A percentile compares a stretch with the other conserved stretches of the same genome.
These are phyloP conservation scores for Ogataea trehalophila DNA, from an alignment of 805 yeast genomes.

Conservation along the genomic window DNA sequence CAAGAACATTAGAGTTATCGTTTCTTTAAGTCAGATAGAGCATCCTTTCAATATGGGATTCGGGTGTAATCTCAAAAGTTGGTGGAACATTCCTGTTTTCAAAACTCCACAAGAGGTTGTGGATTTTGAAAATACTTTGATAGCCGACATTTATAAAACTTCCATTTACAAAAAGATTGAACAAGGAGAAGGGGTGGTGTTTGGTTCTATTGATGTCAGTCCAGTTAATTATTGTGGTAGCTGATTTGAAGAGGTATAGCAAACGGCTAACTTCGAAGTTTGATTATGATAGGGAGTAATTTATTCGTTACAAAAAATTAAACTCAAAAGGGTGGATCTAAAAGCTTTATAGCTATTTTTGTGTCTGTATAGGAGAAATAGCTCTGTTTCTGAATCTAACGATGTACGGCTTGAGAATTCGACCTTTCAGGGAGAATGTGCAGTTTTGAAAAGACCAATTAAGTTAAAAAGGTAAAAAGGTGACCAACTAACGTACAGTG, in stretches of 20 bases:
- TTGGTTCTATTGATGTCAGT: conserved; percentile 15
- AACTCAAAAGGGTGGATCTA: too few species aligned
- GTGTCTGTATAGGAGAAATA: too few species aligned
- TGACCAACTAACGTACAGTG: too few species aligned
- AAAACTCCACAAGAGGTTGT: conserved; percentile 14
- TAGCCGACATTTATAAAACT: conserved; percentile 22
- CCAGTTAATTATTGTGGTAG: conserved; percentile 1
- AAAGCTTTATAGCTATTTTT: too few species aligned
- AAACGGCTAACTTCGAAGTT: too few species aligned
- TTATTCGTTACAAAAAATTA: too few species aligned
- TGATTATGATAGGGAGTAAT: too few species aligned
- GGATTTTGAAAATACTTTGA: conserved; percentile 25
- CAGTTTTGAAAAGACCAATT: too few species aligned
- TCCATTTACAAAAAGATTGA: conserved; percentile 21
- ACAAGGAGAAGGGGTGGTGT: conserved; percentile 23
- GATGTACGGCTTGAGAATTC: too few species aligned
- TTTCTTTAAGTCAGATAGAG: conserved; percentile 30
- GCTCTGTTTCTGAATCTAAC: too few species aligned
- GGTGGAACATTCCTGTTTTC: conserved; percentile 7
- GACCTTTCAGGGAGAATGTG: too few species aligned
- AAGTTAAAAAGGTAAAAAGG: too few species aligned
- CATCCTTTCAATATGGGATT: conserved; percentile 36
- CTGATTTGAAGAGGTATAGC: not conserved
- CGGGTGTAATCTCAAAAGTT: conserved; percentile 33
- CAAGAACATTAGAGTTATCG: conserved; percentile 33